Evolutionary conservation across 1,284 basidiomycete genomes (phyloP).

Genomic region (Cutaneotrichosporon mucoides): DNA sequence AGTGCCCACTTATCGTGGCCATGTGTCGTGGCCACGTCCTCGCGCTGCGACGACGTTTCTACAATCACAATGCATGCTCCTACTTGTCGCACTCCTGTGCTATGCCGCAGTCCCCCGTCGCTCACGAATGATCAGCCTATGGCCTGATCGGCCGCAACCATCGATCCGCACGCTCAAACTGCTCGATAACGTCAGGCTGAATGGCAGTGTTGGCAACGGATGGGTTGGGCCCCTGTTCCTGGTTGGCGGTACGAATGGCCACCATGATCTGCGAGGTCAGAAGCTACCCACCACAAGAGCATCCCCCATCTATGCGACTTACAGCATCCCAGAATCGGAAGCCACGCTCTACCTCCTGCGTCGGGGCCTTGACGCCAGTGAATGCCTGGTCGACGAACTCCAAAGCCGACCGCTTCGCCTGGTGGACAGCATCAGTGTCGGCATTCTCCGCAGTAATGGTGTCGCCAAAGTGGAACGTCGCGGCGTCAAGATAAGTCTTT

Average conservation of each 20-base stretch:
- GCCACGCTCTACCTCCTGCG: constrained; percentile 83
- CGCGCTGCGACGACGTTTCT: too few relatives aligned
- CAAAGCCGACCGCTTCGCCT: constrained; percentile 80
- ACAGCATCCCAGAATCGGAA: constrained; percentile 99
- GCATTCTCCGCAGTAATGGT: constrained; percentile 55
- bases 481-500: constrained; percentile 90
- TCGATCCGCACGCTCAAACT: constrained; percentile 89
- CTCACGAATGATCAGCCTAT: constrained; percentile 45
- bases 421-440: constrained; percentile 69
- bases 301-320: constrained; percentile 48
- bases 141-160: constrained; percentile 91
- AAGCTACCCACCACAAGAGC: constrained; percentile 12
- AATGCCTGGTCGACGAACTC: constrained; percentile 93
- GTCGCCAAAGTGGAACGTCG: constrained; percentile 77
- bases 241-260: constrained; percentile 78
- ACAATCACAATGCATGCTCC: neutral
- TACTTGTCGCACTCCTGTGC: too few relatives aligned
- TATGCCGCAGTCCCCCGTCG: too few relatives aligned
- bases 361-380: constrained; percentile 77
- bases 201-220: constrained; percentile 51
- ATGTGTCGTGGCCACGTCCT: too few relatives aligned
- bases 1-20: too few relatives aligned
- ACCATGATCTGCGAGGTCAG: constrained; percentile 63
- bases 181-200: constrained; percentile 66
- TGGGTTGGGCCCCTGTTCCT: constrained; percentile 69